These are phyloP conservation scores for Apium graveolens DNA, from an alignment of 129 eudicot species.

Conservation along the genomic window DNA sequence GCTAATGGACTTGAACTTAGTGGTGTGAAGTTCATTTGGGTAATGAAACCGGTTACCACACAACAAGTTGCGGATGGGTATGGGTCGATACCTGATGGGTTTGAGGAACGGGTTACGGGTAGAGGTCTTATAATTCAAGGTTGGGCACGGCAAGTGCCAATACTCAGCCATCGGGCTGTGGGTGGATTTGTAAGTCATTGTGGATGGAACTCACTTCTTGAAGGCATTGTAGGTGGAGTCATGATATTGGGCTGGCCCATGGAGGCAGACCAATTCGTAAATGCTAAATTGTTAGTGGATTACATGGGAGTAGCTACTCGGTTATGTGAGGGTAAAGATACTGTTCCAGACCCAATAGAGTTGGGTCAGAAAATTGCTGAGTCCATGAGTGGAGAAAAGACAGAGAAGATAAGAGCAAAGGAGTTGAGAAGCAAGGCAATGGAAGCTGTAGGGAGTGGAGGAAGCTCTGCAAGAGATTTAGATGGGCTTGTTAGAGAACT, in stretches of 20 bases:
- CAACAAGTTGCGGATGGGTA: conserved; percentile 22
- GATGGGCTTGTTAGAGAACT: conserved; percentile 46
- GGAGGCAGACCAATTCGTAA: conserved; percentile 78
- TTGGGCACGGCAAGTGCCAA: conserved; percentile 71
- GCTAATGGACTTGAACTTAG: conserved; percentile 48
- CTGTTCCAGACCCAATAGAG: conserved; percentile 47
- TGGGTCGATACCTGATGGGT: conserved; percentile 30
- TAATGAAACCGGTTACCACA: conserved; percentile 30
- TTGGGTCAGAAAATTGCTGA: conserved; percentile 34
- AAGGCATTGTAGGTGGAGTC: conserved; percentile 51
- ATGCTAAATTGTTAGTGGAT: conserved; percentile 62
- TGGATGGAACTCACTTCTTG: conserved; percentile 82
- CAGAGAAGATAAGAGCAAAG: conserved; percentile 44
- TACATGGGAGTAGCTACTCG: conserved; percentile 41
- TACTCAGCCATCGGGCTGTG: conserved; percentile 58
- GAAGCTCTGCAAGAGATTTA: conserved; percentile 46
- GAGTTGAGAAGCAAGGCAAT: conserved; percentile 44
- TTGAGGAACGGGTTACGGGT: conserved; percentile 33
- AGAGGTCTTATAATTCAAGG: conserved; percentile 45
- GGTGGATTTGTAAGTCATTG: conserved; percentile 81
- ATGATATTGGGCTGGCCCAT: conserved; percentile 76
- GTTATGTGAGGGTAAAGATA: conserved; percentile 48
- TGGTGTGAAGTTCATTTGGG: conserved; percentile 58
- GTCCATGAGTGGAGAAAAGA: conserved; percentile 31
- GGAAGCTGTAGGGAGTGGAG: conserved; percentile 49